A percentile compares a stretch with the other conserved stretches of the same genome.
Evolutionary conservation across 805 yeast genomes (phyloP).

Genomic region (Cyberlindnera galapagoensis): DNA sequence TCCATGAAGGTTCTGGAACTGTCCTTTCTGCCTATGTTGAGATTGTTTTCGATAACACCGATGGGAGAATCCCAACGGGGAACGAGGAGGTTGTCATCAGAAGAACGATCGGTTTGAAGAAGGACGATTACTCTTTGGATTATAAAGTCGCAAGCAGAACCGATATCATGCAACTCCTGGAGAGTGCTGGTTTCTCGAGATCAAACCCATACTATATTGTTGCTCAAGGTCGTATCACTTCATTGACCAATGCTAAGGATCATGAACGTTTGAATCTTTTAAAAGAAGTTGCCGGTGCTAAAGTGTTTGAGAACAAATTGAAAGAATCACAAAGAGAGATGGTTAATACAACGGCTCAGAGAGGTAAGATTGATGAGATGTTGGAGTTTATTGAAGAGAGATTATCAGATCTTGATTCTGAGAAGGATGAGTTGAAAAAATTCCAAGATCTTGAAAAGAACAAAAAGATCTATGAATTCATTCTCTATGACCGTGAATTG

Average conservation of each 20-base stretch:
- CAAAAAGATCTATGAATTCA: constrained; percentile 67
- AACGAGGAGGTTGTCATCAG: constrained; percentile 66
- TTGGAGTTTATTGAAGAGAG: constrained; percentile 64
- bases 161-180: constrained; percentile 76
- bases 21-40: constrained; percentile 93
- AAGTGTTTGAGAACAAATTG: constrained; percentile 76
- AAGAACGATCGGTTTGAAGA: constrained; percentile 88
- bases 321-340: constrained; percentile 76
- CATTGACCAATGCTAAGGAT: constrained; percentile 85
- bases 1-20: constrained; percentile 87
- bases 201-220: constrained; percentile 93
- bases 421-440: constrained; percentile 65
- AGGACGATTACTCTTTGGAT: constrained; percentile 85
- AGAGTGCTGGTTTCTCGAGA: constrained; percentile 87
- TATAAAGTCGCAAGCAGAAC: constrained; percentile 71
- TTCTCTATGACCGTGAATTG: constrained; percentile 71
- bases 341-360: constrained; percentile 62
- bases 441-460: constrained; percentile 62
- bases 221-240: constrained; percentile 90
- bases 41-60: constrained; percentile 76
- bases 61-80: constrained; percentile 51
- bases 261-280: constrained; percentile 68
- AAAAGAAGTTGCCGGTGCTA: constrained; percentile 94
- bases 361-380: constrained; percentile 68
- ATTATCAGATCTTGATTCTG: constrained; percentile 72